Evolutionary conservation across 305 asterid species (phyloP).

Genomic region (Striga hermonthica): DNA sequence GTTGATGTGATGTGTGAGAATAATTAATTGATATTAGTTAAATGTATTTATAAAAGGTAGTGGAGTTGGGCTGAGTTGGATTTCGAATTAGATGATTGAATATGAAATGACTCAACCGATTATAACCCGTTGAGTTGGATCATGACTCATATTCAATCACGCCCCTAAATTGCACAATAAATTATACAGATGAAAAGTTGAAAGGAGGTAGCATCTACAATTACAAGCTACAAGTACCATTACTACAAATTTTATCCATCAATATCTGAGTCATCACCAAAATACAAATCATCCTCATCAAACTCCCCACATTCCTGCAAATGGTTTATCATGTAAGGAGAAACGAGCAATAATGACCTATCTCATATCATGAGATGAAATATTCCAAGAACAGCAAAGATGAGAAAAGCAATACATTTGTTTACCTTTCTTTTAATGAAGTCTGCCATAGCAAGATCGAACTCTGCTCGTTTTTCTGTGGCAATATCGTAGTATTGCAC

Average conservation of each 20-base stretch:
- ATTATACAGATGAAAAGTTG: constrained; percentile 28
- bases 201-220: constrained; percentile 33
- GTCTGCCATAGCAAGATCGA: constrained; percentile 69
- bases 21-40: too few relatives aligned
- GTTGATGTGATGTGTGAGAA: too few relatives aligned
- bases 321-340: constrained; percentile 24
- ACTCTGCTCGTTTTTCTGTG: constrained; percentile 87
- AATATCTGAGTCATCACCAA: constrained; percentile 60
- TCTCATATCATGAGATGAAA: too few relatives aligned
- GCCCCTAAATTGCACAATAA: constrained; percentile 17
- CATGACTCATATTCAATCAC: too few relatives aligned
- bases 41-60: too few relatives aligned
- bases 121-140: too few relatives aligned
- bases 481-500: constrained; percentile 88
- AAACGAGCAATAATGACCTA: background rate
- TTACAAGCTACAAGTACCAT: constrained; percentile 24
- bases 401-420: background rate
- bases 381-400: background rate
- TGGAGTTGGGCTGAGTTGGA: too few relatives aligned
- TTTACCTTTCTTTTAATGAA: constrained; percentile 60
- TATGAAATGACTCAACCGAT: too few relatives aligned
- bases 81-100: too few relatives aligned
- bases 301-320: constrained; percentile 82
- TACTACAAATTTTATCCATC: constrained; percentile 36
- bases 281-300: constrained; percentile 39